Evolutionary conservation across 805 yeast species (phyloP).

Genomic region (Metschnikowia aberdeeniae): DNA sequence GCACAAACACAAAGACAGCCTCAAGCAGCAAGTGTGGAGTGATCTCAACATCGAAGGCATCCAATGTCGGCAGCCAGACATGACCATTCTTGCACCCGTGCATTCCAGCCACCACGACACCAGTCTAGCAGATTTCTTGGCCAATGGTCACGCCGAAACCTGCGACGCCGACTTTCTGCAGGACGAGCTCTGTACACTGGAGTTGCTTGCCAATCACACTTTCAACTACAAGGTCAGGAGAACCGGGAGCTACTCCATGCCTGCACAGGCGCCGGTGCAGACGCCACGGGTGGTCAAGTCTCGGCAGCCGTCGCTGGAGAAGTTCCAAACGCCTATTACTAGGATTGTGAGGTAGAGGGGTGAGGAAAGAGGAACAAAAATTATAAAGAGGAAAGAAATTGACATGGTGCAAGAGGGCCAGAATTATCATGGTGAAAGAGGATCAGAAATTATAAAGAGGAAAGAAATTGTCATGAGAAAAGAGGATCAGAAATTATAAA

Average conservation of each 20-base stretch:
- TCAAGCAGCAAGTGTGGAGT: constrained; percentile 33
- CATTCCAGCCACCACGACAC: constrained; percentile 17
- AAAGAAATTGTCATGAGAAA: too few species aligned
- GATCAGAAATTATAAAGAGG: too few species aligned
- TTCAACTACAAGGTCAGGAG: constrained; percentile 19
- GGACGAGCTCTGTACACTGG: constrained; percentile 33
- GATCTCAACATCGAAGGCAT: constrained; percentile 32
- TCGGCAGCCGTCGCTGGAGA: constrained; percentile 37
- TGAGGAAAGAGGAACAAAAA: not conserved
- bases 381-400: not conserved
- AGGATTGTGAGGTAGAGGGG: constrained; percentile 27
- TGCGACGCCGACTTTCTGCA: constrained; percentile 22
- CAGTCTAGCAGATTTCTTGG: constrained; percentile 30
- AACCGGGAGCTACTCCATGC: constrained; percentile 8
- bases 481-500: too few species aligned
- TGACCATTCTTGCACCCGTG: constrained; percentile 31
- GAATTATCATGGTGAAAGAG: too few species aligned
- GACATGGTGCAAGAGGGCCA: too few species aligned
- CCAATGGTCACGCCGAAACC: constrained; percentile 30
- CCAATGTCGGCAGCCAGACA: constrained; percentile 24
- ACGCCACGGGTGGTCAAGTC: constrained; percentile 39
- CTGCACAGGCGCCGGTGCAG: constrained; percentile 20
- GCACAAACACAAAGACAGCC: constrained; percentile 28
- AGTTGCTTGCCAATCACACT: constrained; percentile 24
- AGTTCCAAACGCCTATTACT: constrained; percentile 41